Conservation (phyloP, 192 early-diverging fungal species). For the Anaeromyces robustus region DNA sequence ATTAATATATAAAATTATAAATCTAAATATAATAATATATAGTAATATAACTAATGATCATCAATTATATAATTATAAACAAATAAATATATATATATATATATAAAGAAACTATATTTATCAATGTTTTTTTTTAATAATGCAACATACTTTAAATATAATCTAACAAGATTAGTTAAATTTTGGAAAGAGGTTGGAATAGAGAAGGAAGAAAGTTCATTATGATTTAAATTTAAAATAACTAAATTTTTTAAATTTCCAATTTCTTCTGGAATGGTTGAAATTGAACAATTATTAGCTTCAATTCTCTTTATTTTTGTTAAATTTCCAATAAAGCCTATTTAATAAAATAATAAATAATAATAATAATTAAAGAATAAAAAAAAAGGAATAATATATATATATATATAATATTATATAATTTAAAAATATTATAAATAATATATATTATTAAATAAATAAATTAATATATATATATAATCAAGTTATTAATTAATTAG, state of each 20-base stretch:
- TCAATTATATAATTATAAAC: no score
- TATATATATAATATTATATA: no score
- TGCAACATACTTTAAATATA: constrained; percentile 1
- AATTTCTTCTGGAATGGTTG: constrained; percentile 1
- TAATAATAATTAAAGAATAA: not conserved
- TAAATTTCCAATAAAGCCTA: constrained; percentile 1
- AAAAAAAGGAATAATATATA: no score
- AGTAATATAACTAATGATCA: no score
- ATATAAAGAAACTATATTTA: no score
- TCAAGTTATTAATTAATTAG: no score
- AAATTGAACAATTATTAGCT: constrained; percentile 4
- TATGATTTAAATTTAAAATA: not conserved
- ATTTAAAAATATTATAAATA: no score
- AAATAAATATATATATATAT: not conserved
- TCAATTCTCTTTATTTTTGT: not conserved
- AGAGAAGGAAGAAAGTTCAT: constrained; percentile 5
- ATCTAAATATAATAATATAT: no score
- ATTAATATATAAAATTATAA: no score
- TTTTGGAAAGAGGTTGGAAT: constrained; percentile 2
- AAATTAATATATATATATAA: no score
- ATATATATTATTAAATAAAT: no score
- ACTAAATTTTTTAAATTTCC: not conserved
- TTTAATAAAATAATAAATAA: not conserved
- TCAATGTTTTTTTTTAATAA: no score
- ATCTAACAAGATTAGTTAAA: not conserved